A percentile compares a stretch with the other conserved stretches of the same genome.
Conservation (phyloP, 805 yeast genomes). For the Candida ortonii region DNA sequence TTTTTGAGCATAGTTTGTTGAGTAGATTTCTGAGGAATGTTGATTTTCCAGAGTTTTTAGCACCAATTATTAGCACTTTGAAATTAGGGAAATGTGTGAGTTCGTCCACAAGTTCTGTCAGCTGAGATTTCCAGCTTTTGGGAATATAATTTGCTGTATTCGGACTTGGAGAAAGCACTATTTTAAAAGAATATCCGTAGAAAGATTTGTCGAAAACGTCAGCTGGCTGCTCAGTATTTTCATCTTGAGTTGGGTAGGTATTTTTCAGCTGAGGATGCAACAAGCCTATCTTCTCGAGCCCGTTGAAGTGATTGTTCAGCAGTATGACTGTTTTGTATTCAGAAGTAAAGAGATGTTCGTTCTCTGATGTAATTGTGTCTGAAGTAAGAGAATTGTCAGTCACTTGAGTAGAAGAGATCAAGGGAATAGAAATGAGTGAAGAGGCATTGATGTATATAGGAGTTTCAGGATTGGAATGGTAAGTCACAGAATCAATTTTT, state of each 20-base stretch:
- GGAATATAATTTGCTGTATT: slow-evolving; percentile 30
- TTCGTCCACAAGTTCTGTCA: slow-evolving; percentile 17
- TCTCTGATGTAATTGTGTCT: slow-evolving; percentile 33
- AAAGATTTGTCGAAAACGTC: slow-evolving; percentile 28
- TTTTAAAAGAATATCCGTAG: slow-evolving; percentile 36
- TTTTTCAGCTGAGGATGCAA: slow-evolving; percentile 46
- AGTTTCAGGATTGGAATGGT: slow-evolving; percentile 26
- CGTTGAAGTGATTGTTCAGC: slow-evolving; percentile 38
- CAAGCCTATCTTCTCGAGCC: slow-evolving; percentile 43
- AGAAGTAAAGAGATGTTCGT: slow-evolving; percentile 37
- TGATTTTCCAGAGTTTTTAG: slow-evolving; percentile 82
- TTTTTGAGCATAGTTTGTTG: slow-evolving; percentile 41
- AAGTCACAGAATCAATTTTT: slow-evolving; percentile 38
- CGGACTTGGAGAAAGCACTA: slow-evolving; percentile 27
- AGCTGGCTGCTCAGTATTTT: slow-evolving; percentile 4
- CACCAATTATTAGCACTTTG: slow-evolving; percentile 49
- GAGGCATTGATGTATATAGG: slow-evolving; percentile 31
- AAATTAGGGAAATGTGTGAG: slow-evolving; percentile 4
- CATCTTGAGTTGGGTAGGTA: slow-evolving; percentile 32
- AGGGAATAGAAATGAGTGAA: slow-evolving; percentile 39
- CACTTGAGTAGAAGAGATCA: slow-evolving; percentile 42
- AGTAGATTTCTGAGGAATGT: slow-evolving; percentile 56
- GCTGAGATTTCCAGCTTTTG: slow-evolving; percentile 25
- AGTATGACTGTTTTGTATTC: slow-evolving; percentile 43
- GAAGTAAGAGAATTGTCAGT: slow-evolving; percentile 29